Percentiles rank a stretch among this genome's conserved stretches.
Evolutionary conservation across 129 eudicot species (phyloP).

Genomic region (Chrysanthemum makinoi): DNA sequence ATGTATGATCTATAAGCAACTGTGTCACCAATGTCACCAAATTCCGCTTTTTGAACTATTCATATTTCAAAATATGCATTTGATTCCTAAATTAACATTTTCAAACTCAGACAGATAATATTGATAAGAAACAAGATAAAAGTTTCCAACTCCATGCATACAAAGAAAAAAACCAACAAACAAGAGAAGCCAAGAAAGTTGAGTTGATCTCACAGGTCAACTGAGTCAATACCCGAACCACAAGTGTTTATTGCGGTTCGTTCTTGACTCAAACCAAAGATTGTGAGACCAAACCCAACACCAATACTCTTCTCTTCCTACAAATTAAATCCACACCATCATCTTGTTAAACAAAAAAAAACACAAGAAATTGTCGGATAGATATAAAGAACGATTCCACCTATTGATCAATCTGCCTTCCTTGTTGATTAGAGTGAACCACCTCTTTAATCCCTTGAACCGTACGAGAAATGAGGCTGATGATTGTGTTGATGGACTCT

Average conservation of each 20-base stretch:
- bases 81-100: neutral
- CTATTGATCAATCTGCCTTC: constrained; percentile 27
- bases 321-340: constrained; percentile 33
- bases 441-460: constrained; percentile 58
- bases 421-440: constrained; percentile 41
- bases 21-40: no score
- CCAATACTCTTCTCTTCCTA: constrained; percentile 31
- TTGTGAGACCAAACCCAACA: constrained; percentile 27
- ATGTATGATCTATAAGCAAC: no score
- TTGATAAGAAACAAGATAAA: neutral
- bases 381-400: constrained; percentile 5
- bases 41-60: no score
- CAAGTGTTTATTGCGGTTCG: constrained; percentile 65
- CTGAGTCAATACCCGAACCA: constrained; percentile 99
- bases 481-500: constrained; percentile 63
- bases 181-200: constrained; percentile 30
- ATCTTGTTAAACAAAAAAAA: constrained; percentile 18
- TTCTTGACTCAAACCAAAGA: constrained; percentile 81
- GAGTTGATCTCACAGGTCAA: constrained; percentile 35
- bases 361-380: constrained; percentile 3
- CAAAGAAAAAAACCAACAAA: constrained; percentile 25
- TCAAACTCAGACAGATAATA: neutral
- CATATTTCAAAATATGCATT: no score
- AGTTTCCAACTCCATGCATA: constrained; percentile 14
- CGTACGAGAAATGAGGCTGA: constrained; percentile 60